Conservation (phyloP, 2,329 filamentous ascomycete species). For the Chaetomiaceae sp. region DNA sequence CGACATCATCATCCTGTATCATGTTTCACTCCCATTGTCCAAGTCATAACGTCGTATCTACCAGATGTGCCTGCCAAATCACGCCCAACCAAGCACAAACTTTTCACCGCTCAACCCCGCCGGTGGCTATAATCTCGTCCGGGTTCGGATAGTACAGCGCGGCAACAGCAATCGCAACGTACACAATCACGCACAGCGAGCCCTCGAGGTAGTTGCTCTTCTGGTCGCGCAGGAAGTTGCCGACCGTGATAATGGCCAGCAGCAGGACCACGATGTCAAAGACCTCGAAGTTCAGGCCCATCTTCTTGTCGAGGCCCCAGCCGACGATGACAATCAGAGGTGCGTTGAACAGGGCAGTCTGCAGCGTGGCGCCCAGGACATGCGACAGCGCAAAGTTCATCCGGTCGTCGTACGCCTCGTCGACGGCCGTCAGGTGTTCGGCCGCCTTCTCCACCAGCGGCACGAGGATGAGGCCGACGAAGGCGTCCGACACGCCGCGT, state of each 20-base stretch:
- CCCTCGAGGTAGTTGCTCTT: conserved; percentile 91
- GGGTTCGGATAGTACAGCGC: conserved; percentile 51
- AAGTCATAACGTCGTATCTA: too few relatives aligned
- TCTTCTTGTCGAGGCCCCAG: conserved; percentile 65
- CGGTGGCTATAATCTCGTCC: not conserved
- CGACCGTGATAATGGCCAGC: conserved; percentile 77
- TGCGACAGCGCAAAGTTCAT: conserved; percentile 84
- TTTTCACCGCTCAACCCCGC: not conserved
- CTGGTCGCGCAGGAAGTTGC: conserved; percentile 79
- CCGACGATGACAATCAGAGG: conserved; percentile 77
- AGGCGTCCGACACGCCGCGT: conserved; percentile 43
- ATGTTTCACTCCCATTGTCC: too few relatives aligned
- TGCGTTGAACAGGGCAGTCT: conserved; percentile 83
- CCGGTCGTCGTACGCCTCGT: conserved; percentile 77
- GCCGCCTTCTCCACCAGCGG: conserved; percentile 81
- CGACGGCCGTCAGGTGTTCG: conserved; percentile 76
- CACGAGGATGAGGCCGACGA: conserved; percentile 67
- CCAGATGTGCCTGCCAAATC: not conserved
- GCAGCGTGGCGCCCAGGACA: conserved; percentile 78
- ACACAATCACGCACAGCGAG: conserved; percentile 65
- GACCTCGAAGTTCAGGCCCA: conserved; percentile 79
- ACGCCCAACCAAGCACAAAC: not conserved
- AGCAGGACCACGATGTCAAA: conserved; percentile 81
- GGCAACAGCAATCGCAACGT: conserved; percentile 54
- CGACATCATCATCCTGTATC: too few relatives aligned